phyloP scores from a whole-genome alignment of 2,329 filamentous ascomycete species.

The Cryphonectria radicalis region DNA sequence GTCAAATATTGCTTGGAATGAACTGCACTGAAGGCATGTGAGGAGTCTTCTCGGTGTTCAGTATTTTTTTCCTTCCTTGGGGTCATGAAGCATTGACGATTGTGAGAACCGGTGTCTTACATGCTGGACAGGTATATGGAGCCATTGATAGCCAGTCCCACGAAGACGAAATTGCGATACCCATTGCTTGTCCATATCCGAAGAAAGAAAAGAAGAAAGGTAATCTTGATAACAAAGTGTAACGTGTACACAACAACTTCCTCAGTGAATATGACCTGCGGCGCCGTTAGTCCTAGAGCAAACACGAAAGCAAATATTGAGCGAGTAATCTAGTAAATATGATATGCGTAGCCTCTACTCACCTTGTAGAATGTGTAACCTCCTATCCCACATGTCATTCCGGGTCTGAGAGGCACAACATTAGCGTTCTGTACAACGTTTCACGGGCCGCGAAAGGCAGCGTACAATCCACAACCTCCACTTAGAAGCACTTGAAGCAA shows the following conservation, averaged over 20 bases:
- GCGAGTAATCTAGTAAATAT: not conserved
- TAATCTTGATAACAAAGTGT: slow-evolving; percentile 11
- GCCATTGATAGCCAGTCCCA: not conserved
- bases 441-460: not conserved
- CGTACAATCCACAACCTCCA: slow-evolving; percentile 1
- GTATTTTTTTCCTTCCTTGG: not conserved
- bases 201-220: slow-evolving; percentile 9
- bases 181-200: not conserved
- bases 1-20: slow-evolving; percentile 4
- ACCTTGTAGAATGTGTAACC: slow-evolving; percentile 8
- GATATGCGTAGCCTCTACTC: not conserved
- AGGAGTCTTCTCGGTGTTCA: not conserved
- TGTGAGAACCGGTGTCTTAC: not conserved
- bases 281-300: not conserved
- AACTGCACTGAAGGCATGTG: slow-evolving; percentile 4
- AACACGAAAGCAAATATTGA: not conserved
- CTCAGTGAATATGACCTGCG: slow-evolving; percentile 9
- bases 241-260: not conserved
- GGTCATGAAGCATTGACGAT: not conserved
- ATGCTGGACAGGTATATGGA: slow-evolving; percentile 8
- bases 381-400: not conserved
- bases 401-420: not conserved
- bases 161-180: slow-evolving; percentile 8
- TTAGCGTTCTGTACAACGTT: not conserved
- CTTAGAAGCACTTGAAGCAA: slow-evolving; percentile 1